Evolutionary conservation across 1,284 basidiomycete species (phyloP), one percentile per base, ranked within the genome.

Genomic region (Hymenochaete sp.): DNA sequence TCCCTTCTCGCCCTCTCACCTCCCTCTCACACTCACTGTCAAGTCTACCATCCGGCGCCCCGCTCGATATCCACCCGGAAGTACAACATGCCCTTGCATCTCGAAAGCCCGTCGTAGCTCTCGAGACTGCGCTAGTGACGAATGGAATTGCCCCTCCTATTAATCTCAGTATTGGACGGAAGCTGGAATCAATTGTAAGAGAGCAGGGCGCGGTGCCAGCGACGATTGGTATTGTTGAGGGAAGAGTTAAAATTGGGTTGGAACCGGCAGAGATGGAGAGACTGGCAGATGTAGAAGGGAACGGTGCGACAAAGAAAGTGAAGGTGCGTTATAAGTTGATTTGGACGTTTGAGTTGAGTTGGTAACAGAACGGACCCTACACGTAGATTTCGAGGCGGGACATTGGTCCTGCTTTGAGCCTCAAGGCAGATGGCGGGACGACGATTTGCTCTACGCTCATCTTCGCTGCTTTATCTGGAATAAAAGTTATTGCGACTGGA

Each of bases 391-490:
- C 92, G 1, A 70, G 92, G 36, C 71, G 95, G 42, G 95, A 98
- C 61, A 71, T 99, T 38, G 88, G 80, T 1, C 70, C 87, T 36
- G 81, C 81, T 2, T 71, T 96, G 48, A 77, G 83, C 10, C 59
- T 72, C 28, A 72, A 72, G 52, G 70, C 67, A 41, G 78, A 92
- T 51, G 95, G 93, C 50, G 95, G 93, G 48, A 83, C 95, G 4
- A 98, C 95, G 0, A 93, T 93, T 47, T 84, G 87, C 48, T 82
- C 88, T 0, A 98, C 95, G 1, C 70, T 92, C 56, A 77, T 91
- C 39, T 77, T 95, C 52, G 81, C 90, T 29, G 76, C 82, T 3
- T 63, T 87, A 40, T 81, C 82, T 38, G 91, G 91, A 5, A 93
- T 97, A 57, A 86, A 82, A 83, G 74, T 88, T 16, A 87, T 89